Conservation (phyloP, 371 early-diverging fungal species). For the Mortierella sp. region DNA sequence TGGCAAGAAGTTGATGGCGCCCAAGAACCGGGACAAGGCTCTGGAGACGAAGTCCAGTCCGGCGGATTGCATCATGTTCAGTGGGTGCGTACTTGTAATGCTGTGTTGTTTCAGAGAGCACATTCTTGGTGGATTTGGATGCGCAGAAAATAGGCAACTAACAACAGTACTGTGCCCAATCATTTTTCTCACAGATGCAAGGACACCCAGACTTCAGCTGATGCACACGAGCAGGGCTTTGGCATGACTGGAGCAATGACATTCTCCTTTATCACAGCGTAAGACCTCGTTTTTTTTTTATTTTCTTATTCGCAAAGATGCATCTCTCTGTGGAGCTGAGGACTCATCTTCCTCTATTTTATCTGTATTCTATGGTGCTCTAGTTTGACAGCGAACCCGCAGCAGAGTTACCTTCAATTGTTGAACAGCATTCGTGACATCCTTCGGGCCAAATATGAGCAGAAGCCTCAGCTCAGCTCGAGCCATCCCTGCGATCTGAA, state of each 20-base stretch:
- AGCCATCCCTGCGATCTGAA: conserved; percentile 82
- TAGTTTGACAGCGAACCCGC: conserved; percentile 65
- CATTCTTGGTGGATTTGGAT: conserved; percentile 11
- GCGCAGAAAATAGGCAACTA: no score
- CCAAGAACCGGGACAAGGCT: conserved; percentile 57
- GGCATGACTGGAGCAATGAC: conserved; percentile 89
- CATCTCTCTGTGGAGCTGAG: no score
- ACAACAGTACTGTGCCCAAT: no score
- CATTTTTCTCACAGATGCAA: conserved; percentile 72
- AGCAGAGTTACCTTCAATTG: conserved; percentile 78
- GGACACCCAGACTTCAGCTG: conserved; percentile 92
- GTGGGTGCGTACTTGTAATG: conserved; percentile 62
- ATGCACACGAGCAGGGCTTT: conserved; percentile 73
- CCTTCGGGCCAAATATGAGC: conserved; percentile 76
- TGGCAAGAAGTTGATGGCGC: conserved; percentile 59
- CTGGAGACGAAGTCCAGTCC: conserved; percentile 66
- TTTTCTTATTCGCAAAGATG: not conserved
- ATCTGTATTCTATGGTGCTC: conserved; percentile 1
- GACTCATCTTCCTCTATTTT: not conserved
- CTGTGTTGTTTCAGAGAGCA: not conserved
- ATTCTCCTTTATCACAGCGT: conserved; percentile 80
- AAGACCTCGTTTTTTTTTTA: conserved; percentile 9
- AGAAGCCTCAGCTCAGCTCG: conserved; percentile 84
- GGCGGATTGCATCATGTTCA: conserved; percentile 89
- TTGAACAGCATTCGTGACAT: conserved; percentile 74